Evolutionary conservation across 371 early-diverging fungal genomes (phyloP), one percentile per base, ranked within the genome.

Genomic region (Umbelopsis sp.): DNA sequence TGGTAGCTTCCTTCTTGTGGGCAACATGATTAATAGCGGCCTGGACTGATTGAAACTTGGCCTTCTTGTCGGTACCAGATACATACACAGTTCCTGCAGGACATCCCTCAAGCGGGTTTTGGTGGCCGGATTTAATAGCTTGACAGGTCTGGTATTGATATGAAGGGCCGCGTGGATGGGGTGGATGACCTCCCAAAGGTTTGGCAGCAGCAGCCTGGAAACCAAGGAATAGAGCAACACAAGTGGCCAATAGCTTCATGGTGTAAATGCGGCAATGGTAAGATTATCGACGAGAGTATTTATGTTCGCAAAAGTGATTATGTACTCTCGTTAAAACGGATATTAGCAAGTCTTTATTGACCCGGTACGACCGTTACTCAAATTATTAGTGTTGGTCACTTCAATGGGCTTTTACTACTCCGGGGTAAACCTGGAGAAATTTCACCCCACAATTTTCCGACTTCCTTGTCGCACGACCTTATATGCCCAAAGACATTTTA

Each of bases 11-110:
- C 44, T 8, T 44, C 18, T 64, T 37, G 64, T 64, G 44, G n/a
- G 22, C 24, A 9, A 64, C 64, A 44, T 45, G 44, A 12, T 64
- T 16, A 16, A 64, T 64, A 16, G 64, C 64, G 4, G 32, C 44
- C 24, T 44, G 46, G 20, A 64, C 46, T 18, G 64, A 45, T n/a
- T 22, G 24, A 35, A 38, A 64, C 5, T 44, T 24, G 9, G 64
- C 64, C 9, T 64, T 44, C 22, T 41, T 64, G 10, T 64, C 64
- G 3, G 64, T 64, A 7, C 44, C 44, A 45, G 64, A 64, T 44
- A 64, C 64, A 46, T 64, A 64, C 12, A 64, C 44, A n/a, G 64
- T 64, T 1, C 64, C 64, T 16, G 9, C 14, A 1, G 64, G 64
- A 20, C 64, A 64, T 64, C 64, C 64, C 22, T 22, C 22, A 1